These are phyloP conservation scores for Phytophthora tentaculata DNA, from an alignment of 352 stramenopile genomes.

Conservation along the genomic window DNA sequence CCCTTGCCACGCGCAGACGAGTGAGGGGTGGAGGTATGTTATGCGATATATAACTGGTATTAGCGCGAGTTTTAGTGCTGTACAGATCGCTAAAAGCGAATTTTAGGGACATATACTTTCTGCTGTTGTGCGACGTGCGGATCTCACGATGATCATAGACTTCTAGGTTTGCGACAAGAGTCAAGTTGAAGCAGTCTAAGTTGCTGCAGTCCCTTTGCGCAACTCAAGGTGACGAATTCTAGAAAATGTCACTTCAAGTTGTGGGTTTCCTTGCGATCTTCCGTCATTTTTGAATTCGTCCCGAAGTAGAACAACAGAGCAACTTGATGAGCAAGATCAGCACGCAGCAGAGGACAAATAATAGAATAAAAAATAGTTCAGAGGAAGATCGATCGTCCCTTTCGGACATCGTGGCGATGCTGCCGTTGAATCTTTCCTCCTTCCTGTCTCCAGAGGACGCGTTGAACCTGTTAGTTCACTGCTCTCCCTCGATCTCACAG, in stretches of 20 bases:
- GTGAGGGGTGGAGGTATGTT: constrained; percentile 2
- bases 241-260: constrained; percentile 24
- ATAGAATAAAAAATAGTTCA: background rate
- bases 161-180: background rate
- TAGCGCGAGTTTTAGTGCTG: background rate
- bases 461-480: constrained; percentile 23
- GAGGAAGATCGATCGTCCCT: constrained; percentile 4
- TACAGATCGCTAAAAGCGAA: background rate
- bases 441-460: constrained; percentile 35
- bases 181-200: background rate
- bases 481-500: constrained; percentile 21
- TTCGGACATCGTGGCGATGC: constrained; percentile 26
- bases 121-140: background rate
- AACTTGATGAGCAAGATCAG: constrained; percentile 5
- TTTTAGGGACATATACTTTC: background rate
- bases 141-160: background rate
- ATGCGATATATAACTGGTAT: background rate
- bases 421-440: constrained; percentile 16
- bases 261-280: constrained; percentile 4
- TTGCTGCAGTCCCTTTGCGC: background rate
- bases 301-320: background rate
- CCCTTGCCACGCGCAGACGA: background rate
- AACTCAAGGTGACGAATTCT: constrained; percentile 21
- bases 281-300: constrained; percentile 14
- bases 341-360: background rate